phyloP scores from a whole-genome alignment of 2,329 filamentous ascomycete species.

The Diaporthe citrichinensis region DNA sequence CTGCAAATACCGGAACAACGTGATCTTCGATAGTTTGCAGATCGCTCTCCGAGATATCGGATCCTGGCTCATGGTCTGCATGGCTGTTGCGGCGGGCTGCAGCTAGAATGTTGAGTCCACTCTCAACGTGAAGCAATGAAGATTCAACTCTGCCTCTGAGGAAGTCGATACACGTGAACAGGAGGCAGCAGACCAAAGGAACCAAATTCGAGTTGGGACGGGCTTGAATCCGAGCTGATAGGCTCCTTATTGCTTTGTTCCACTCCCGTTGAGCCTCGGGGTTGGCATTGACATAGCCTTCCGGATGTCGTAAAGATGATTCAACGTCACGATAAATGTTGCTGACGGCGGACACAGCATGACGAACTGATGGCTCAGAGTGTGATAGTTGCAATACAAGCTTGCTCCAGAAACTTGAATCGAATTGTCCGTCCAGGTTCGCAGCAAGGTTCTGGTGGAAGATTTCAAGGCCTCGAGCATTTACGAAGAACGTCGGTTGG shows the following conservation, averaged over 20 bases:
- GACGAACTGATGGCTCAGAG: not conserved
- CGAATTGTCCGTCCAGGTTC: not conserved
- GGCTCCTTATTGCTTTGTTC: not conserved
- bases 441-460: not conserved
- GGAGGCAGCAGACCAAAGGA: not conserved
- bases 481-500: not conserved
- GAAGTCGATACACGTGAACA: not conserved
- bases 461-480: not conserved
- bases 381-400: constrained; percentile 6
- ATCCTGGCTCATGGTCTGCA: not conserved
- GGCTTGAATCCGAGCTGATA: not conserved
- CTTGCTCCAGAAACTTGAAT: constrained; percentile 6
- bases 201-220: not conserved
- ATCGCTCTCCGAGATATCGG: not conserved
- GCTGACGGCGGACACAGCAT: constrained; percentile 7
- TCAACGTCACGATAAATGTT: not conserved
- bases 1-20: not conserved
- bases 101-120: constrained; percentile 1
- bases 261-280: not conserved
- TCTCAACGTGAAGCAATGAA: not conserved
- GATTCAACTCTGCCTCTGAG: not conserved
- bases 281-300: not conserved
- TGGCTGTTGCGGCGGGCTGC: not conserved
- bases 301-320: not conserved
- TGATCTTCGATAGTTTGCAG: not conserved